Evolutionary conservation across 2,329 filamentous ascomycete species (phyloP).

Genomic region (Aspergillus eucalypticola): DNA sequence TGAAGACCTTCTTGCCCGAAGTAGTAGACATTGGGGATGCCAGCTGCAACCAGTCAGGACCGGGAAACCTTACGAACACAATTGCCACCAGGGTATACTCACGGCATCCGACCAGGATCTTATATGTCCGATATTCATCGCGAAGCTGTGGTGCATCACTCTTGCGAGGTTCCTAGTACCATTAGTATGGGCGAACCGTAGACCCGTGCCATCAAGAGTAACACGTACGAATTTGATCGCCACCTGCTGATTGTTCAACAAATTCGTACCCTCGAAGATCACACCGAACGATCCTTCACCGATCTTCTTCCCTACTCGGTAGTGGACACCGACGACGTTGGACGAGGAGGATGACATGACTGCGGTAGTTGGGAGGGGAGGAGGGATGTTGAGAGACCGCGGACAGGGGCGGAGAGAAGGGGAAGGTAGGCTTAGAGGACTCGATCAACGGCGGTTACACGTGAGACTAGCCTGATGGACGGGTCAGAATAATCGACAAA

Average conservation of each 20-base stretch:
- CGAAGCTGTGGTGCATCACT: conserved; percentile 96
- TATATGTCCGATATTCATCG: conserved; percentile 99
- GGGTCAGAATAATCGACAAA: conserved; percentile 13
- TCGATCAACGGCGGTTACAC: conserved; percentile 20
- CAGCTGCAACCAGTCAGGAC: conserved; percentile 62
- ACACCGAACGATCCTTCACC: conserved; percentile 98
- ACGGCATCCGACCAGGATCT: conserved; percentile 99
- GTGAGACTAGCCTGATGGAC: conserved; percentile 19
- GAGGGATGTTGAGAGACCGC: conserved; percentile 12
- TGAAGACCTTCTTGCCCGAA: conserved; percentile 98
- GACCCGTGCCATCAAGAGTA: background rate
- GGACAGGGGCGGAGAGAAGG: conserved; percentile 15
- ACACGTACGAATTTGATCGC: conserved; percentile 95
- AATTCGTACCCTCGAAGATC: conserved; percentile 97
- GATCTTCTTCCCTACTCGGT: conserved; percentile 98
- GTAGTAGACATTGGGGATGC: conserved; percentile 99
- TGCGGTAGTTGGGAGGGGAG: conserved; percentile 9
- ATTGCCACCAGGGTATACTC: conserved; percentile 52
- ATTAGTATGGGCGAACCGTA: conserved; percentile 23
- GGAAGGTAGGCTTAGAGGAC: conserved; percentile 12
- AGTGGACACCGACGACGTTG: conserved; percentile 98
- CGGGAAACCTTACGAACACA: conserved; percentile 8
- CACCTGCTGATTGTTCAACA: conserved; percentile 98
- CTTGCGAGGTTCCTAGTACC: conserved; percentile 86
- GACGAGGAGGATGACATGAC: conserved; percentile 83